These are phyloP conservation scores for Saposhnikovia divaricata DNA, from an alignment of 129 eudicot genomes.

Conservation along the genomic window DNA sequence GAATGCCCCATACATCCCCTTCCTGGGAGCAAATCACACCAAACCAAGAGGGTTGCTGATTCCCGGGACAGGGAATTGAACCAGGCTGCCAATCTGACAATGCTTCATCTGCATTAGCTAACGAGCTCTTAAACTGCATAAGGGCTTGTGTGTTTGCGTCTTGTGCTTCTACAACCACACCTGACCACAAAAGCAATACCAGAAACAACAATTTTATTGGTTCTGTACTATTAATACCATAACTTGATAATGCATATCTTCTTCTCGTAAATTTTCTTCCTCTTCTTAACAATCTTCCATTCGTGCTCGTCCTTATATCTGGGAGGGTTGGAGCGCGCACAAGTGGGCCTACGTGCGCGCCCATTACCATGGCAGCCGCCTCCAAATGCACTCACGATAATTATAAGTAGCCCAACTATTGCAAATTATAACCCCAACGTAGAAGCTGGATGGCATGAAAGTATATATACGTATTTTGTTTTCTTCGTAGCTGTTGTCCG, in stretches of 20 bases:
- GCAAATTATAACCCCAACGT: constrained; percentile 9
- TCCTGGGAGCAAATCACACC: constrained; percentile 42
- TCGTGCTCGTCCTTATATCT: constrained; percentile 1
- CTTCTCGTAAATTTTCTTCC: background rate
- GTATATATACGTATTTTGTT: background rate
- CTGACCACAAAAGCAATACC: background rate
- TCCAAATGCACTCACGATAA: constrained; percentile 10
- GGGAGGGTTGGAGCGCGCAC: constrained; percentile 31
- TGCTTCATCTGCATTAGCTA: constrained; percentile 10
- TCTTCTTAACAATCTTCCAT: background rate
- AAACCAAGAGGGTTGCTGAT: constrained; percentile 22
- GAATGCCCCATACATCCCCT: constrained; percentile 45
- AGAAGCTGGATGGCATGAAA: constrained; percentile 10
- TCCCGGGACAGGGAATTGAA: constrained; percentile 20
- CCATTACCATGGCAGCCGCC: constrained; percentile 24
- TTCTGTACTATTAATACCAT: background rate
- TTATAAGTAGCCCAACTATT: background rate
- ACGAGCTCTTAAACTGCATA: constrained; percentile 27
- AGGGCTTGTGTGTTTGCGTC: constrained; percentile 20
- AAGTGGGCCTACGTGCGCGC: constrained; percentile 34
- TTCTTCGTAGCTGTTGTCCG: background rate
- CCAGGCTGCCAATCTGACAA: constrained; percentile 29
- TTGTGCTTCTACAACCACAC: background rate
- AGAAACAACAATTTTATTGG: background rate
- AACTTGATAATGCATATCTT: background rate